These are phyloP conservation scores for Aspergillus affinis DNA, from an alignment of 495 filamentous ascomycete genomes.

Conservation along the genomic window DNA sequence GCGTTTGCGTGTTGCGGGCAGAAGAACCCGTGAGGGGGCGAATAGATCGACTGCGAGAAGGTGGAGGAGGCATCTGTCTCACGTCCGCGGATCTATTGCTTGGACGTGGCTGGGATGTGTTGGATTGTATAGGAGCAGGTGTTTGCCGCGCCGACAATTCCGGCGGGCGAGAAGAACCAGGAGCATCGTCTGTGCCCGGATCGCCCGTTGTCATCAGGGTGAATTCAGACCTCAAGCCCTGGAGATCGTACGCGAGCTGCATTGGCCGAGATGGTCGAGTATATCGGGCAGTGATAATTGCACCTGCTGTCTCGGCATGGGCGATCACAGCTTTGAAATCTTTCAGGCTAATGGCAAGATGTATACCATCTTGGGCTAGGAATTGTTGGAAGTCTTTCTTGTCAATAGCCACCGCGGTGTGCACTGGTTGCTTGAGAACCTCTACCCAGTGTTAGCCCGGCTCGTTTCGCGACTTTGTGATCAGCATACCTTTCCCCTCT, in stretches of 20 bases:
- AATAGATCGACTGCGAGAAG: slow-evolving; percentile 31
- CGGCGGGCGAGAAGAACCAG: slow-evolving; percentile 32
- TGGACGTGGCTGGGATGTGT: slow-evolving; percentile 1
- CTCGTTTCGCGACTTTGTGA: background rate
- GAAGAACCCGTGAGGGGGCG: slow-evolving; percentile 40
- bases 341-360: slow-evolving; percentile 87
- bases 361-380: slow-evolving; percentile 71
- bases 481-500: slow-evolving; percentile 70
- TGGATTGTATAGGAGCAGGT: slow-evolving; percentile 23
- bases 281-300: slow-evolving; percentile 71
- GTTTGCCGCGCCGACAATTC: slow-evolving; percentile 38
- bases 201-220: slow-evolving; percentile 95
- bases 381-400: slow-evolving; percentile 85
- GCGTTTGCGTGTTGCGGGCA: slow-evolving; percentile 25
- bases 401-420: slow-evolving; percentile 87
- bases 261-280: slow-evolving; percentile 79
- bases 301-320: slow-evolving; percentile 77
- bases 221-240: slow-evolving; percentile 81
- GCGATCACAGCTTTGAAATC: slow-evolving; percentile 89
- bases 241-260: slow-evolving; percentile 72
- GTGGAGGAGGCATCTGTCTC: slow-evolving; percentile 25
- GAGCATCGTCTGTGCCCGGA: slow-evolving; percentile 46
- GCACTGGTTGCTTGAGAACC: slow-evolving; percentile 87
- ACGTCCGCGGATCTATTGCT: slow-evolving; percentile 9
- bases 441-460: slow-evolving; percentile 48